Conservation (phyloP, 1,284 basidiomycete genomes). For the Heterobasidion irregulare region DNA sequence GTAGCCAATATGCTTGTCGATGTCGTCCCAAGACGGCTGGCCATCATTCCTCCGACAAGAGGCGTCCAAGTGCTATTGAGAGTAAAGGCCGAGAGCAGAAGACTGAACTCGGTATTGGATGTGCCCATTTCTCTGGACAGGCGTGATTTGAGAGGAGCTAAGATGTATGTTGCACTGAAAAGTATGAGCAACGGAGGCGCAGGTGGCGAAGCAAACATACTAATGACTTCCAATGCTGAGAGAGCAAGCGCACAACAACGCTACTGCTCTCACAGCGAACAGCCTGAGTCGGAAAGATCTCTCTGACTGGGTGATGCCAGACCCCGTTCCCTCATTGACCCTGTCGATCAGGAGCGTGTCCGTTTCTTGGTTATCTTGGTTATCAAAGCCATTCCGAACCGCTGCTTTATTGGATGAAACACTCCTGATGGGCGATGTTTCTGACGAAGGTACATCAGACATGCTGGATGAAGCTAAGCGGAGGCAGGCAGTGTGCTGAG, state of each 20-base stretch:
- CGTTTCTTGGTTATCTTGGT: neutral
- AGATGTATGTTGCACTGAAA: slow-evolving; percentile 56
- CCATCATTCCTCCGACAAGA: slow-evolving; percentile 59
- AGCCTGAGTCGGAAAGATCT: slow-evolving; percentile 18
- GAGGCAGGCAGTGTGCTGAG: no score
- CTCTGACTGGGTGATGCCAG: neutral
- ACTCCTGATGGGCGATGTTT: no score
- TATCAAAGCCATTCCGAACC: neutral
- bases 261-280: slow-evolving; percentile 45
- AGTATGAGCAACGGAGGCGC: neutral
- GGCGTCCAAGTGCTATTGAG: slow-evolving; percentile 80
- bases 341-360: neutral
- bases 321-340: neutral
- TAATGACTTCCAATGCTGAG: slow-evolving; percentile 72
- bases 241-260: slow-evolving; percentile 67
- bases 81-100: slow-evolving; percentile 67
- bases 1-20: slow-evolving; percentile 66
- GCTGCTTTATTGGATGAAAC: no score
- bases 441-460: no score
- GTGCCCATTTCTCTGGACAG: slow-evolving; percentile 67
- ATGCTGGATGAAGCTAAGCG: no score
- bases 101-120: slow-evolving; percentile 69
- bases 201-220: slow-evolving; percentile 28
- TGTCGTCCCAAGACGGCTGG: slow-evolving; percentile 62
- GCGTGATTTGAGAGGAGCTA: slow-evolving; percentile 69